Evolutionary conservation across 2,329 filamentous ascomycete genomes (phyloP).

Genomic region (Fusarium setosum): DNA sequence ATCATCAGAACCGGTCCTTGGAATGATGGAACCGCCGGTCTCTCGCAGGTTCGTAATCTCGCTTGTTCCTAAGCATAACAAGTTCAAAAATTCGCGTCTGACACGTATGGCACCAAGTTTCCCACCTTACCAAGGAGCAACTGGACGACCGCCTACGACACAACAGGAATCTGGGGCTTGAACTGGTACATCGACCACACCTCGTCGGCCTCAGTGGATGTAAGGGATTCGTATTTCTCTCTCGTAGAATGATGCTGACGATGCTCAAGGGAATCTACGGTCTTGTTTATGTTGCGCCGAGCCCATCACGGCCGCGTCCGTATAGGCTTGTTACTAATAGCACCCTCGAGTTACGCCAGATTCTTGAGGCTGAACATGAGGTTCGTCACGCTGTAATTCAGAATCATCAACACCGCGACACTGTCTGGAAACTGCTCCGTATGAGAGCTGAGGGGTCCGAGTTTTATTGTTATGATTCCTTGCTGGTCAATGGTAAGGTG

Average conservation of each 20-base stretch:
- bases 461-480: constrained; percentile 9
- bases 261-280: background rate
- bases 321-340: constrained; percentile 2
- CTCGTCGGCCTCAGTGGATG: background rate
- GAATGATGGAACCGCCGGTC: background rate
- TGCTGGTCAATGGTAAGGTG: background rate
- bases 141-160: background rate
- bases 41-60: background rate
- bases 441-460: constrained; percentile 9
- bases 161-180: background rate
- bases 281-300: background rate
- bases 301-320: background rate
- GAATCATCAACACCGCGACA: constrained; percentile 12
- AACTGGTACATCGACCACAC: background rate
- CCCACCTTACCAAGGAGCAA: background rate
- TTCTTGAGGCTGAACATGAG: background rate
- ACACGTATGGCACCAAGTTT: background rate
- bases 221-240: background rate
- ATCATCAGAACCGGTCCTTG: background rate
- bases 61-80: background rate
- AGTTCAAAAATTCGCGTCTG: background rate
- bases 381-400: constrained; percentile 2
- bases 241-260: background rate
- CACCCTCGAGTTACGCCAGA: background rate
- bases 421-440: constrained; percentile 6